Percentiles rank a stretch among this genome's conserved stretches.
These are phyloP conservation scores for Boletus insuetus DNA, from an alignment of 768 basidiomycete species.

Conservation along the genomic window DNA sequence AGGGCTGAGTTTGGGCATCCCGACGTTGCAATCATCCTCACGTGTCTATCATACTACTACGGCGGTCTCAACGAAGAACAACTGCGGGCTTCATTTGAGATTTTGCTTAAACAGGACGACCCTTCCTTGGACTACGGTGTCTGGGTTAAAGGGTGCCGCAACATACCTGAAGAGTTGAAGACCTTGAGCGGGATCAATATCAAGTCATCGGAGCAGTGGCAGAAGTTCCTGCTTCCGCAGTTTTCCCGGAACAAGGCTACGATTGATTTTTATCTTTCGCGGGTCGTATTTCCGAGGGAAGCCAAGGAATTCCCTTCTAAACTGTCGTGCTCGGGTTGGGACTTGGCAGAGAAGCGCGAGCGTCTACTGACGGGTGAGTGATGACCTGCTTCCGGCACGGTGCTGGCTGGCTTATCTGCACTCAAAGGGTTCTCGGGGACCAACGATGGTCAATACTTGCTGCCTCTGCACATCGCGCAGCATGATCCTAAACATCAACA, in stretches of 20 bases:
- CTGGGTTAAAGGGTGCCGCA: not conserved
- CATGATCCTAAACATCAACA: slow-evolving; percentile 27
- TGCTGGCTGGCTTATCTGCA: not conserved
- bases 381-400: not conserved
- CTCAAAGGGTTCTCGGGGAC: slow-evolving; percentile 38
- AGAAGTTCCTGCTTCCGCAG: slow-evolving; percentile 20
- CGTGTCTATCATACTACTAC: slow-evolving; percentile 39
- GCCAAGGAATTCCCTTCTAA: slow-evolving; percentile 38
- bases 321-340: slow-evolving; percentile 37
- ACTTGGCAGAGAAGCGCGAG: slow-evolving; percentile 29
- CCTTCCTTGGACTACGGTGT: not conserved
- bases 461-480: slow-evolving; percentile 36
- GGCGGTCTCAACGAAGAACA: slow-evolving; percentile 26
- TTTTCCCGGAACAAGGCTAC: slow-evolving; percentile 30
- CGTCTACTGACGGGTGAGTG: slow-evolving; percentile 18
- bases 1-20: slow-evolving; percentile 42
- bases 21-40: slow-evolving; percentile 34
- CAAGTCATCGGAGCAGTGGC: slow-evolving; percentile 29
- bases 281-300: slow-evolving; percentile 38
- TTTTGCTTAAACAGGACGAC: slow-evolving; percentile 4
- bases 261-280: slow-evolving; percentile 37
- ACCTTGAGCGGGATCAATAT: slow-evolving; percentile 3
- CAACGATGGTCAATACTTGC: slow-evolving; percentile 38
- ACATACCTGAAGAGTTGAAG: not conserved
- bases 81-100: not conserved